Evolutionary conservation across 2,329 filamentous ascomycete genomes (phyloP), one percentile per base, ranked within the genome.

Genomic region (Beauveria medogensis): DNA sequence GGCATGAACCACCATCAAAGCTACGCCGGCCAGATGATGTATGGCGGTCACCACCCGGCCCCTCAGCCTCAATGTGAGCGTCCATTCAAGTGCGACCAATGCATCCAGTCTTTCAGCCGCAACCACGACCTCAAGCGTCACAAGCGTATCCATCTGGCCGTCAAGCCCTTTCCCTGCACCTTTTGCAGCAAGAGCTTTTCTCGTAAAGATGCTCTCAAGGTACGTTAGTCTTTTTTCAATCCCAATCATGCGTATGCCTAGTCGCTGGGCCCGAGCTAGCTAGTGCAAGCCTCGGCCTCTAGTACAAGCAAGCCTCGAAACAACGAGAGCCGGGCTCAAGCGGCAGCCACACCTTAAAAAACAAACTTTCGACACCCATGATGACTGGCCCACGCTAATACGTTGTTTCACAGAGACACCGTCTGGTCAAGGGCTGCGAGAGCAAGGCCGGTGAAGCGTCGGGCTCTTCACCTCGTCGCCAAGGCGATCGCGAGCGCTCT

Each of bases 121-220:
- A 97, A 97, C 66, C 94, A 97, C 70, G 94, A 97, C 70, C 75
- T 97, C 67, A 99, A 99, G 76, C 84, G 94, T 56, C 94, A 99
- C 73, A 96, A 96, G 79, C 81, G 92, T 55, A 97, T 97, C 62
- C 94, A 99, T 74, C 76, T 97, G 62, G 90, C 92, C 0, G 91
- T 97, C 46, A 99, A 99, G 79, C 94, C 94, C 0, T 97, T 93
- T 73, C 92, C 92, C 0, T 99, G 94, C 72, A 84, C 80, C 7
- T 88, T 89, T 69, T 99, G 94, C 72, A 92, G 96, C 64, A 97
- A 97, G 82, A 94, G 90, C 71, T 99, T 99, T 70, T 97, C 92
- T 3, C 83, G 94, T 63, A 97, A 97, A 72, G 94, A 97, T 74
- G 94, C 94, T 10, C 79, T 99, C 34, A 97, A 97, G 90, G 94